Base-by-base conservation (phyloP, 2,329 filamentous ascomycete species). In the Sarocladiaceae sp. region DNA sequence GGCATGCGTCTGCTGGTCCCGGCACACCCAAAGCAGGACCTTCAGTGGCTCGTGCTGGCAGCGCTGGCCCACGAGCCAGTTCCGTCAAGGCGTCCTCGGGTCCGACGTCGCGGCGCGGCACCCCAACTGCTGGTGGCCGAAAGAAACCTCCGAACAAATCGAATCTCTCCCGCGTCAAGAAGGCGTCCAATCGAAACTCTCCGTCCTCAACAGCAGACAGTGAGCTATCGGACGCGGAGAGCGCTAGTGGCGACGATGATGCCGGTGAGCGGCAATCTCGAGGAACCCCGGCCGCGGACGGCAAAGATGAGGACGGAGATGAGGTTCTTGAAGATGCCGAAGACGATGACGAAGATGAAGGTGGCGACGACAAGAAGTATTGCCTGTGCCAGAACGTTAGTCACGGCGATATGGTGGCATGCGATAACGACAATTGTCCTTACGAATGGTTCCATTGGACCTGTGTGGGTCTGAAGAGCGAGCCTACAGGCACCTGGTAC, bases 361-460 rank as follows among this genome's bases (percentile, higher is more conserved):
- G 86, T 37, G 84, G 83, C 52, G 85, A 86, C 56, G 87, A 91
- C 68, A 86, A 87, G 64, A 88, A 90, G 66, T 94, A 94, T 70
- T 94, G 89, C 70, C 77, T 86, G 26, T 94, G 89, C 67, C 86
- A 92, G 66, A 87, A 87, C 60, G 86, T 92, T 58, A 90, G 87
- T 67, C 91, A 88, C 63, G 89, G 89, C 55, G 87, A 93, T 63
- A 94, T 94, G 89, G 88, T 94, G 57, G 89, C 88, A 26, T 94
- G 89, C 71, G 89, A 94, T 72, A 93, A 93, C 66, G 83, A 87
- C 53, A 79, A 85, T 58, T 94, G 89, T 68, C 83, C 84, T 44
- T 88, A 82, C 63, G 88, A 94, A 71, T 94, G 89, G 89, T 94
- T 94, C 67, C 89, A 94, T 70, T 94, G 88, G 87, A 83, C 75